phyloP scores from a whole-genome alignment of 169 alveolate species.

The Plasmodium coatneyi region DNA sequence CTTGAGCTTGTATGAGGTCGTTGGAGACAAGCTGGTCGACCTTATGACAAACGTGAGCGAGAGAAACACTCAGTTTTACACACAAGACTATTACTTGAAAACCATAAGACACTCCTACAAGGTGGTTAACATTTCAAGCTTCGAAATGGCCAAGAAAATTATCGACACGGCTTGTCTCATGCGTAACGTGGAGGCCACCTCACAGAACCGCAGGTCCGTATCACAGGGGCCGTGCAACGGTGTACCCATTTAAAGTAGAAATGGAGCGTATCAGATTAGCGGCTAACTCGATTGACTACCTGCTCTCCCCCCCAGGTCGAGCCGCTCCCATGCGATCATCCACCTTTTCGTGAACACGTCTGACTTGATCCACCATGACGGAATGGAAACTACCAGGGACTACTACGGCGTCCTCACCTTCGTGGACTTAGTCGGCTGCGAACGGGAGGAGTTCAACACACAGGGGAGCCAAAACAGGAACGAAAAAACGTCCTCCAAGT shows the following conservation, averaged over 20 bases:
- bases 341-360: conserved; percentile 57
- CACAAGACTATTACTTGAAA: conserved; percentile 35
- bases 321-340: conserved; percentile 68
- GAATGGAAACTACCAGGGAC: conserved; percentile 27
- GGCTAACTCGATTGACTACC: not conserved
- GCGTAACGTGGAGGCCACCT: conserved; percentile 65
- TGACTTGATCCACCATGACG: conserved; percentile 6
- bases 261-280: not conserved
- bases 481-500: conserved; percentile 33
- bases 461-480: conserved; percentile 1
- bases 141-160: conserved; percentile 40
- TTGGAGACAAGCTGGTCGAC: conserved; percentile 48
- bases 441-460: conserved; percentile 45
- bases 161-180: conserved; percentile 58
- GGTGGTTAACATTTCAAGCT: conserved; percentile 42
- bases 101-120: conserved; percentile 47
- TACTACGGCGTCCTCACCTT: conserved; percentile 61
- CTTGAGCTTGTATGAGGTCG: conserved; percentile 39
- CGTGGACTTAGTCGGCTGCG: conserved; percentile 67
- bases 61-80: conserved; percentile 22
- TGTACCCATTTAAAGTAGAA: not conserved
- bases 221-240: too few relatives aligned
- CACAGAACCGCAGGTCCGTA: conserved; percentile 43
- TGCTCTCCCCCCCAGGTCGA: conserved; percentile 17
- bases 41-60: conserved; percentile 29